Evolutionary conservation across 2,329 filamentous ascomycete species (phyloP).

Genomic region (Thelonectria rubi): DNA sequence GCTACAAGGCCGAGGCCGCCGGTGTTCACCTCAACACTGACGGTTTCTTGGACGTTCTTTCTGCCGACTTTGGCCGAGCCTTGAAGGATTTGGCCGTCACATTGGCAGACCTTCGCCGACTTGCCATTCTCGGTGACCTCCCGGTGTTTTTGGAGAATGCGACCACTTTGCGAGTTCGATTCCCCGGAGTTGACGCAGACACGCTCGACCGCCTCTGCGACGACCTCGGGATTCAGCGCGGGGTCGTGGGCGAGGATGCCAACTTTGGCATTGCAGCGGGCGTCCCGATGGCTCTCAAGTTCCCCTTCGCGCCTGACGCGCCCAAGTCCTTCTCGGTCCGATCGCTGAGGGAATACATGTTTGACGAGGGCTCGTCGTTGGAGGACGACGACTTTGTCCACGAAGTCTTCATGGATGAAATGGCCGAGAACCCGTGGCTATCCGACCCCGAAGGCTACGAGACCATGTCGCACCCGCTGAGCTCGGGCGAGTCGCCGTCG

Average conservation of each 20-base stretch:
- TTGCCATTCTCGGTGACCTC: slow-evolving; percentile 82
- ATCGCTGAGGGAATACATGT: slow-evolving; percentile 54
- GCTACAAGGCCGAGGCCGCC: slow-evolving; percentile 53
- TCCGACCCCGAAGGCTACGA: slow-evolving; percentile 59
- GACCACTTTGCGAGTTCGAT: slow-evolving; percentile 79
- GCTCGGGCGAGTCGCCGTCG: slow-evolving; percentile 55
- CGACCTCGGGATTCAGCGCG: slow-evolving; percentile 85
- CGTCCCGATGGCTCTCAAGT: slow-evolving; percentile 78
- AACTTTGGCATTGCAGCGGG: slow-evolving; percentile 76
- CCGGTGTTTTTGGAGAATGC: slow-evolving; percentile 77
- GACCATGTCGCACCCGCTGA: slow-evolving; percentile 59
- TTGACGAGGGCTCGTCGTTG: slow-evolving; percentile 50
- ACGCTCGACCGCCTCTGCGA: slow-evolving; percentile 85
- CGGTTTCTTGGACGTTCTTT: slow-evolving; percentile 84
- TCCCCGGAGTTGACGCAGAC: slow-evolving; percentile 87
- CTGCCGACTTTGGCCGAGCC: slow-evolving; percentile 86
- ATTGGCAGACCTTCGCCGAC: slow-evolving; percentile 80
- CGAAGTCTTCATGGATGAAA: slow-evolving; percentile 54
- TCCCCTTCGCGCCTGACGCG: slow-evolving; percentile 80
- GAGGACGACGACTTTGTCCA: slow-evolving; percentile 49
- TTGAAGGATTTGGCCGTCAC: slow-evolving; percentile 84
- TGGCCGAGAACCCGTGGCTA: slow-evolving; percentile 59
- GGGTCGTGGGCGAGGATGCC: slow-evolving; percentile 78
- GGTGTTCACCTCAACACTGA: slow-evolving; percentile 78
- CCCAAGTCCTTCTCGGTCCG: slow-evolving; percentile 53